These are phyloP conservation scores for Licmophora abbreviata DNA, from an alignment of 108 stramenopile genomes.

Conservation along the genomic window DNA sequence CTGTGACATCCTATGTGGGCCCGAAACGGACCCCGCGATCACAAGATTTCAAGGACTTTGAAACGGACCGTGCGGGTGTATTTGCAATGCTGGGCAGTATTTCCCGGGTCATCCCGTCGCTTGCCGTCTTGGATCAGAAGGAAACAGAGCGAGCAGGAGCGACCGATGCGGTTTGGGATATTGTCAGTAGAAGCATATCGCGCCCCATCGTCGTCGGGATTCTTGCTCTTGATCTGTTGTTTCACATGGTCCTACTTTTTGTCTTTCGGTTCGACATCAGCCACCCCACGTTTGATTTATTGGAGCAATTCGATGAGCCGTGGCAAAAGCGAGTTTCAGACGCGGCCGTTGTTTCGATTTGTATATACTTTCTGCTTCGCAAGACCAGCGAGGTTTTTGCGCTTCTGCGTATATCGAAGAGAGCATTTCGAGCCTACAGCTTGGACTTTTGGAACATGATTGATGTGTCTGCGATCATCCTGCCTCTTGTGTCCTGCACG, in stretches of 20 bases:
- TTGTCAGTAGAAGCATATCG: slow-evolving; percentile 11
- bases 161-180: slow-evolving; percentile 12
- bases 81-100: neutral
- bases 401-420: slow-evolving; percentile 12
- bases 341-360: neutral
- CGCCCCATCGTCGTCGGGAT: slow-evolving; percentile 23
- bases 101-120: slow-evolving; percentile 12
- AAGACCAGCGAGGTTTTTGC: slow-evolving; percentile 10
- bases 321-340: neutral
- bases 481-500: neutral
- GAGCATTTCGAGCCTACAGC: slow-evolving; percentile 7
- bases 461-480: slow-evolving; percentile 11
- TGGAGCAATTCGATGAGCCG: neutral
- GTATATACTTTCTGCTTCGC: slow-evolving; percentile 3
- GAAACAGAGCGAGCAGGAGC: slow-evolving; percentile 15
- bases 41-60: slow-evolving; percentile 2
- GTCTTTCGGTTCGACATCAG: slow-evolving; percentile 2
- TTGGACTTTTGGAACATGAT: slow-evolving; percentile 17
- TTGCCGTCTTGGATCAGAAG: slow-evolving; percentile 9
- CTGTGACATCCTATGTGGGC: slow-evolving; percentile 14
- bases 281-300: too few species aligned
- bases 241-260: slow-evolving; percentile 22
- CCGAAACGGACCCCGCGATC: slow-evolving; percentile 2
- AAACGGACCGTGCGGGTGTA: neutral
- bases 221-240: slow-evolving; percentile 13